Evolutionary conservation across 306 rosid species (phyloP).

Genomic region (Betula pendula): DNA sequence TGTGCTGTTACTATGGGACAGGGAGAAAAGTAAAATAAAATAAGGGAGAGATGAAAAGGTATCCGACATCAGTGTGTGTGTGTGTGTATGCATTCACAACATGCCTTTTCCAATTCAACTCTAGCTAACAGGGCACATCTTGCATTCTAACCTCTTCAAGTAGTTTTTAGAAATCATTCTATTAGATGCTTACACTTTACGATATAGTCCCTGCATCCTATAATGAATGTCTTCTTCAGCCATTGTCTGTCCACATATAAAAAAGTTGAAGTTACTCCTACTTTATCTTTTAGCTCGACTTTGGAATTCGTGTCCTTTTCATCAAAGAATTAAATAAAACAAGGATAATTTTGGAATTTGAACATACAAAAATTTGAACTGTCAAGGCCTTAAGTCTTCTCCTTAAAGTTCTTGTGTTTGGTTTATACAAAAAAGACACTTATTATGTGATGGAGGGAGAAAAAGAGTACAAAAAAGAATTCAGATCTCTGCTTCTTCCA

Average conservation of each 20-base stretch:
- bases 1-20: neutral
- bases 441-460: neutral
- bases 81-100: neutral
- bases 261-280: neutral
- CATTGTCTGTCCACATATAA: neutral
- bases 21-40: neutral
- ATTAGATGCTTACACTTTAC: neutral
- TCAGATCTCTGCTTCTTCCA: conserved; percentile 7
- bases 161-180: neutral
- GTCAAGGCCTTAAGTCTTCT: neutral
- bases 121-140: neutral
- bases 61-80: neutral
- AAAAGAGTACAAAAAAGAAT: neutral
- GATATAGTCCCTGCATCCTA: neutral
- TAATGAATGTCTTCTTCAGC: neutral
- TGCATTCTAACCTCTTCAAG: neutral
- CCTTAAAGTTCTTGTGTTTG: neutral
- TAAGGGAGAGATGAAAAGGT: neutral
- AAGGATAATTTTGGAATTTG: neutral
- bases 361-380: neutral
- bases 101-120: neutral
- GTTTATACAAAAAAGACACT: neutral
- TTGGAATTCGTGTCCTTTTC: neutral
- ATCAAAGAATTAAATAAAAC: neutral
- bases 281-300: neutral